These are phyloP conservation scores for Kodamaea hsintzibuensis DNA, from an alignment of 805 yeast genomes.

Conservation along the genomic window DNA sequence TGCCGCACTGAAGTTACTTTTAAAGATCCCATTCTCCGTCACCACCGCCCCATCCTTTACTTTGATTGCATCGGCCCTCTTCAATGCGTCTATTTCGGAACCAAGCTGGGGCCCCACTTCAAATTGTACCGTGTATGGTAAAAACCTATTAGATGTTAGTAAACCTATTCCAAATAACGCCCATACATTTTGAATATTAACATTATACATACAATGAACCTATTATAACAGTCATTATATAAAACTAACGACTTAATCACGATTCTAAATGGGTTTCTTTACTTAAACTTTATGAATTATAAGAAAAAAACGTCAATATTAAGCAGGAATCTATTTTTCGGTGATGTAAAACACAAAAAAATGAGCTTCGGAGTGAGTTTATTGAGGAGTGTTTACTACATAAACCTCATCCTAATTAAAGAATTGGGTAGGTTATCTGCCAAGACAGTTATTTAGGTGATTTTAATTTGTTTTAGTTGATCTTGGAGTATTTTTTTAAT, in stretches of 20 bases:
- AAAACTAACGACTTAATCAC: too few relatives aligned
- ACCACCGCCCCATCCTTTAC: constrained; percentile 5
- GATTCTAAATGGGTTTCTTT: too few relatives aligned
- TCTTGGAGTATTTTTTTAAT: too few relatives aligned
- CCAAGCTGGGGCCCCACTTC: constrained; percentile 33
- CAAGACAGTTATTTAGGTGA: too few relatives aligned
- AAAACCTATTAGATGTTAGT: constrained; percentile 43
- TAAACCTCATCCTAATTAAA: too few relatives aligned
- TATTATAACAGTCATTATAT: constrained; percentile 61
- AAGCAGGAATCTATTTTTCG: background rate
- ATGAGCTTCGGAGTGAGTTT: too few relatives aligned
- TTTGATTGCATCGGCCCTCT: constrained; percentile 10
- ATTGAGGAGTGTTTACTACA: too few relatives aligned
- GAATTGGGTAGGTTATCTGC: too few relatives aligned
- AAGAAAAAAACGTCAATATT: background rate
- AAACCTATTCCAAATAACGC: constrained; percentile 13
- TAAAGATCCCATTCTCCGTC: constrained; percentile 11
- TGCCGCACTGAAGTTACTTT: constrained; percentile 10
- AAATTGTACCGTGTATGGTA: constrained; percentile 76
- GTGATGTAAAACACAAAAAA: background rate
- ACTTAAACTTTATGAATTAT: background rate
- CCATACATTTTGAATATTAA: background rate
- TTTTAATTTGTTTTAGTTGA: too few relatives aligned
- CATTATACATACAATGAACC: constrained; percentile 60
- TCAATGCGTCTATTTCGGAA: constrained; percentile 2